Evolutionary conservation across 768 basidiomycete species (phyloP).

Genomic region (Leccinum imitatum): DNA sequence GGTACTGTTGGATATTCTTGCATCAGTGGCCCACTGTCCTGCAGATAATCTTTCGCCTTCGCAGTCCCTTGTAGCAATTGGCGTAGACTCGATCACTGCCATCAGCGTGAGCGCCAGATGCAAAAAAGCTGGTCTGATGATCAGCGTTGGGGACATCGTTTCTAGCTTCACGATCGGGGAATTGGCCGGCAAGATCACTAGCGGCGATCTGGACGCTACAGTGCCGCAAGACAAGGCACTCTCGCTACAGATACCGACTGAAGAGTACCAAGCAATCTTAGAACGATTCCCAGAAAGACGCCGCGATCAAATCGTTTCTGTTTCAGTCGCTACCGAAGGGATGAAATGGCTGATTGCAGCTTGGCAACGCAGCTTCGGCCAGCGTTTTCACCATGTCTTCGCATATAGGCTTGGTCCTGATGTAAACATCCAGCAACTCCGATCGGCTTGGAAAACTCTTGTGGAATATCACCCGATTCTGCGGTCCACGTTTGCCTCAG

Average conservation of each 20-base stretch:
- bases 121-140: constrained; percentile 35
- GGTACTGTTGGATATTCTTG: constrained; percentile 10
- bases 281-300: constrained; percentile 15
- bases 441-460: constrained; percentile 39
- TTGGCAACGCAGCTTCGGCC: constrained; percentile 43
- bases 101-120: constrained; percentile 44
- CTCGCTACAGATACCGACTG: constrained; percentile 5
- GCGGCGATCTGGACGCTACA: not conserved
- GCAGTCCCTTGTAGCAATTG: constrained; percentile 41
- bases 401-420: constrained; percentile 35
- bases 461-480: constrained; percentile 38
- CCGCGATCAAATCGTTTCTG: constrained; percentile 15
- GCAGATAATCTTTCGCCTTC: constrained; percentile 29
- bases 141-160: constrained; percentile 38
- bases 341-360: constrained; percentile 42
- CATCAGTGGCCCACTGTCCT: constrained; percentile 28
- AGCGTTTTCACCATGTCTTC: constrained; percentile 45
- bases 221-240: not conserved
- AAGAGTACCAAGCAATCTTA: constrained; percentile 15
- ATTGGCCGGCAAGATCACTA: constrained; percentile 16
- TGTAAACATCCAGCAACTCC: constrained; percentile 31
- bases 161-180: constrained; percentile 22
- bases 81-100: constrained; percentile 51
- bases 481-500: constrained; percentile 41
- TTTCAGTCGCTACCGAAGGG: constrained; percentile 28